Conservation (phyloP, 805 yeast species). For the Candida vartiovaarae region DNA sequence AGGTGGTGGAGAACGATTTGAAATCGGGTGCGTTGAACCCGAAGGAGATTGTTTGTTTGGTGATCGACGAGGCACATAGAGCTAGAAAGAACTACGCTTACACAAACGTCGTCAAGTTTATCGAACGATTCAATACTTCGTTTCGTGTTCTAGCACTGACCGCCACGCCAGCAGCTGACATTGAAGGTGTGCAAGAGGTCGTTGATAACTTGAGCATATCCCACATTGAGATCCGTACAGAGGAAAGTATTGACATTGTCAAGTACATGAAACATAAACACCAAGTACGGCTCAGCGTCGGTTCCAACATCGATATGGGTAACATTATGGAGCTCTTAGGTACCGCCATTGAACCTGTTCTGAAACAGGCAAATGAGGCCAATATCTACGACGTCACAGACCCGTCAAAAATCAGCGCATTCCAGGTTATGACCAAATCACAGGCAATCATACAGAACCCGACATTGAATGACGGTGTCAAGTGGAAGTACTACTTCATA, state of each 20-base stretch:
- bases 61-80: slow-evolving; percentile 94
- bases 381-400: slow-evolving; percentile 59
- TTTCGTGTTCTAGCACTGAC: slow-evolving; percentile 81
- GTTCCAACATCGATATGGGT: slow-evolving; percentile 44
- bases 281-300: slow-evolving; percentile 53
- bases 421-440: slow-evolving; percentile 62
- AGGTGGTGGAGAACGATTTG: slow-evolving; percentile 88
- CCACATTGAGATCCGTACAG: slow-evolving; percentile 78
- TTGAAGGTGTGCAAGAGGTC: slow-evolving; percentile 83
- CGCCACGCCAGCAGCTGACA: slow-evolving; percentile 90
- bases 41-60: slow-evolving; percentile 61
- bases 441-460: slow-evolving; percentile 49
- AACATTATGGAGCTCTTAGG: slow-evolving; percentile 48
- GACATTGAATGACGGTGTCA: slow-evolving; percentile 54
- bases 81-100: slow-evolving; percentile 90
- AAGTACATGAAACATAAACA: slow-evolving; percentile 68
- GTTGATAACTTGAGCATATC: slow-evolving; percentile 69
- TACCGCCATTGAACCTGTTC: slow-evolving; percentile 59
- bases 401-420: slow-evolving; percentile 63
- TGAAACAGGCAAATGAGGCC: slow-evolving; percentile 55
- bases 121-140: slow-evolving; percentile 55
- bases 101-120: slow-evolving; percentile 66
- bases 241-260: slow-evolving; percentile 70
- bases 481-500: slow-evolving; percentile 63
- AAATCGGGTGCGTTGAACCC: slow-evolving; percentile 72